Evolutionary conservation across 2,329 filamentous ascomycete species (phyloP).

Genomic region (Verticillium tricorpus): DNA sequence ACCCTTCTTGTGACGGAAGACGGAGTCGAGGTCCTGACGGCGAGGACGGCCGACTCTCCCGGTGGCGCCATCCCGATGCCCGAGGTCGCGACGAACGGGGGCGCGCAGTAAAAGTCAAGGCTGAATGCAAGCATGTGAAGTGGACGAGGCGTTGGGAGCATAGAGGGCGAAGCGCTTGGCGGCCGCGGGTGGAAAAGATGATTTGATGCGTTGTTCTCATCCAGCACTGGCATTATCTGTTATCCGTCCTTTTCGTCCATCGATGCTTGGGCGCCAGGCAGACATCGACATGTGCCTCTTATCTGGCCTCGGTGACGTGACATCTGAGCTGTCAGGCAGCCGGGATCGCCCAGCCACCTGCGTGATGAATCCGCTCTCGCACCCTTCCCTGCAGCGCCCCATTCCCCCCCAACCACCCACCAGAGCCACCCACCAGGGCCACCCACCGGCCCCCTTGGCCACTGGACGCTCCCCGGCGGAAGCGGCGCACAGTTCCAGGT

Average conservation of each 20-base stretch:
- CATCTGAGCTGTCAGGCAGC: neutral
- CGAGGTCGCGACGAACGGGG: conserved; percentile 8
- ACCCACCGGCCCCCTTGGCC: neutral
- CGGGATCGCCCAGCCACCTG: neutral
- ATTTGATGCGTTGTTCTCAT: neutral
- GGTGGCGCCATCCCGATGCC: conserved; percentile 67
- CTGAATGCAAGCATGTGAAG: neutral
- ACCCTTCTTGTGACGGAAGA: conserved; percentile 79
- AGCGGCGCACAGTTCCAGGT: neutral
- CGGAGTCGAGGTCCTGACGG: conserved; percentile 77
- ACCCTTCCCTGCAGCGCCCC: neutral
- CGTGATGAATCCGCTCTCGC: neutral
- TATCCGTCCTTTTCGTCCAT: no score
- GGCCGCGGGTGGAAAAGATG: neutral
- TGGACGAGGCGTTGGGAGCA: neutral
- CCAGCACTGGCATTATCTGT: neutral
- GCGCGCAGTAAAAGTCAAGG: neutral
- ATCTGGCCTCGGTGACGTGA: neutral
- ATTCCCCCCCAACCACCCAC: neutral
- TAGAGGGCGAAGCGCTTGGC: neutral
- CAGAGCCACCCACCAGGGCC: neutral
- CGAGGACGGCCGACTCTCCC: conserved; percentile 66
- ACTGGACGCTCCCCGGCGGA: neutral
- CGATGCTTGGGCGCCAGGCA: neutral
- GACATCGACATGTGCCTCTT: neutral